These are phyloP conservation scores for Platismatia glauca DNA, from an alignment of 495 filamentous ascomycete genomes.

Conservation along the genomic window DNA sequence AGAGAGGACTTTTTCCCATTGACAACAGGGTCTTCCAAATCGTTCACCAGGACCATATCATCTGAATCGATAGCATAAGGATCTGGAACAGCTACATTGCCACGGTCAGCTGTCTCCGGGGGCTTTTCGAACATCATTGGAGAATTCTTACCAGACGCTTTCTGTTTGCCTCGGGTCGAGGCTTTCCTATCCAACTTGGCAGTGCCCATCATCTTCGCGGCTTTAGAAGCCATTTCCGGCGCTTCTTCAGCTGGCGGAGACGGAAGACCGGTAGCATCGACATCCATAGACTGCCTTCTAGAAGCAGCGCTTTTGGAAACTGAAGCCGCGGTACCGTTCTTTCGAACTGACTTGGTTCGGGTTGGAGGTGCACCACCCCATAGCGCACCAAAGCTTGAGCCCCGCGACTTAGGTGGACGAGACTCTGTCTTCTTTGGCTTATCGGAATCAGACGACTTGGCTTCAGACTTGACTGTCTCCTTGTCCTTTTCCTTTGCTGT, in stretches of 20 bases:
- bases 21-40: slow-evolving; percentile 37
- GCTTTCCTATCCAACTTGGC: slow-evolving; percentile 32
- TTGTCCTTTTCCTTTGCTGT: slow-evolving; percentile 41
- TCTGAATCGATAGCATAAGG: slow-evolving; percentile 52
- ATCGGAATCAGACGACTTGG: slow-evolving; percentile 49
- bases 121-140: background rate
- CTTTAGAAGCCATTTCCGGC: slow-evolving; percentile 43
- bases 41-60: slow-evolving; percentile 50
- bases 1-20: slow-evolving; percentile 26
- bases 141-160: slow-evolving; percentile 32
- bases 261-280: slow-evolving; percentile 39
- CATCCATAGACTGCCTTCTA: slow-evolving; percentile 43
- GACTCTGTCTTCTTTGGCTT: slow-evolving; percentile 37
- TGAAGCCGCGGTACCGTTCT: slow-evolving; percentile 30
- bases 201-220: slow-evolving; percentile 52
- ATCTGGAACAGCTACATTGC: slow-evolving; percentile 39
- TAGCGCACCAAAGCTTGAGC: slow-evolving; percentile 34
- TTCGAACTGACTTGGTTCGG: slow-evolving; percentile 41
- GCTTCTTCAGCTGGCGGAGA: slow-evolving; percentile 47
- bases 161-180: slow-evolving; percentile 32
- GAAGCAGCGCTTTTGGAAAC: slow-evolving; percentile 32
- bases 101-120: slow-evolving; percentile 11
- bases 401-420: slow-evolving; percentile 23
- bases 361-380: slow-evolving; percentile 44
- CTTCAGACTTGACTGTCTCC: slow-evolving; percentile 39